A percentile compares a stretch with the other conserved stretches of the same genome.
Conservation (phyloP, 345 rosid species). For the Citrus mangshanensis region DNA sequence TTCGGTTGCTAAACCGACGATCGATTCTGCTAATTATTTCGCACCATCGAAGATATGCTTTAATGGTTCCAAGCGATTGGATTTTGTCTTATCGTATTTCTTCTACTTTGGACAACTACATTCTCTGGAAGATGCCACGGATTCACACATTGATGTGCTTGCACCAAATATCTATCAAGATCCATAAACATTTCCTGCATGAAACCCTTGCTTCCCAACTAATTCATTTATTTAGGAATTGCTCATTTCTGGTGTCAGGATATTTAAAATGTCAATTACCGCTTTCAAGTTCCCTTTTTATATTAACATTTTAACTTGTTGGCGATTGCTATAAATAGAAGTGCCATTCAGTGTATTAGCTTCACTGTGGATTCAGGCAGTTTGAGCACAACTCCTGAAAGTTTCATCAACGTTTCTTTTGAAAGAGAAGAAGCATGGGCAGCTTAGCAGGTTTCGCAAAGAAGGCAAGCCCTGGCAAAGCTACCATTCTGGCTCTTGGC, state of each 20-base stretch:
- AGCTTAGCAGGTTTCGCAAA: constrained; percentile 37
- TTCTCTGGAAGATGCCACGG: background rate
- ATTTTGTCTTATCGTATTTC: background rate
- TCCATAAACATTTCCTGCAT: constrained; percentile 25
- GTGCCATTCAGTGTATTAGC: constrained; percentile 2
- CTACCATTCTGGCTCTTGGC: constrained; percentile 78
- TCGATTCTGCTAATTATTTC: background rate
- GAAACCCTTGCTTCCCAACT: constrained; percentile 45
- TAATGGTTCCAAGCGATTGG: background rate
- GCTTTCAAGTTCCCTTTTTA: background rate
- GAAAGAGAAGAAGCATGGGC: constrained; percentile 44
- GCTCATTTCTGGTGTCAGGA: constrained; percentile 6
- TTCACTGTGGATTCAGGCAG: constrained; percentile 16
- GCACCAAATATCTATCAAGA: constrained; percentile 53
- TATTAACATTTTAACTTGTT: background rate
- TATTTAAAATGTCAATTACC: background rate
- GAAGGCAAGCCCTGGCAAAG: constrained; percentile 56
- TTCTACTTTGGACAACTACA: no score
- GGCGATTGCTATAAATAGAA: constrained; percentile 27
- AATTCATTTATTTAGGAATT: constrained; percentile 17
- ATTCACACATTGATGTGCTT: background rate
- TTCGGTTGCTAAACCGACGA: background rate
- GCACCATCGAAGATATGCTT: no score
- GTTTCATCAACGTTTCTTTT: background rate
- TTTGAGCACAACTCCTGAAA: background rate